Conservation (phyloP, 768 basidiomycete species). For the Ramaria sp. region DNA sequence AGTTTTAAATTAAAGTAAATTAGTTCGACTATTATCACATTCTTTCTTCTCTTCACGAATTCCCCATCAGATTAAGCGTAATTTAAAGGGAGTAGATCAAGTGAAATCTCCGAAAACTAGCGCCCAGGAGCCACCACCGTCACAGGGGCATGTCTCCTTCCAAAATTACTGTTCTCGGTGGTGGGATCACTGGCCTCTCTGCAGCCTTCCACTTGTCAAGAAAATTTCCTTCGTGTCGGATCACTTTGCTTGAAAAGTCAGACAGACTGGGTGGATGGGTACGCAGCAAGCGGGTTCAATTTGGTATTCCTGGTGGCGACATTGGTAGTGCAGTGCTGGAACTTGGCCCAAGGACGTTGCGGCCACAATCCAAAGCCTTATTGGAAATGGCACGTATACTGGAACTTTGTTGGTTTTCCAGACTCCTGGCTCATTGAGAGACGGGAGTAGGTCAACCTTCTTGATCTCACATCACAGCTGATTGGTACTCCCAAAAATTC, state of each 20-base stretch:
- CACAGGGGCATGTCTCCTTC: slow-evolving; percentile 14
- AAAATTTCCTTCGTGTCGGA: slow-evolving; percentile 42
- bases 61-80: too few relatives aligned
- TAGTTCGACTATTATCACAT: too few relatives aligned
- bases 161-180: slow-evolving; percentile 62
- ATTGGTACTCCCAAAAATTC: slow-evolving; percentile 57
- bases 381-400: slow-evolving; percentile 61
- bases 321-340: slow-evolving; percentile 51
- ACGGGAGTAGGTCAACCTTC: slow-evolving; percentile 55
- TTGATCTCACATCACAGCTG: slow-evolving; percentile 48
- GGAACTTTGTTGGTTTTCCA: slow-evolving; percentile 9
- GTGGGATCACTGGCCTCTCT: slow-evolving; percentile 73
- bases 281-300: slow-evolving; percentile 39
- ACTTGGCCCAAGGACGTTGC: slow-evolving; percentile 75
- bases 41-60: too few relatives aligned
- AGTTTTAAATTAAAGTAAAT: too few relatives aligned
- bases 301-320: slow-evolving; percentile 21
- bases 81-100: too few relatives aligned
- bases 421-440: slow-evolving; percentile 7
- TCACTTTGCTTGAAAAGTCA: slow-evolving; percentile 63
- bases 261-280: slow-evolving; percentile 81
- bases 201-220: slow-evolving; percentile 69
- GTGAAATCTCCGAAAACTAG: too few relatives aligned
- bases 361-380: slow-evolving; percentile 63
- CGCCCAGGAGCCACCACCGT: too few relatives aligned